These are phyloP conservation scores for Hysterangium stoloniferum DNA, from an alignment of 768 basidiomycete genomes.

Conservation along the genomic window DNA sequence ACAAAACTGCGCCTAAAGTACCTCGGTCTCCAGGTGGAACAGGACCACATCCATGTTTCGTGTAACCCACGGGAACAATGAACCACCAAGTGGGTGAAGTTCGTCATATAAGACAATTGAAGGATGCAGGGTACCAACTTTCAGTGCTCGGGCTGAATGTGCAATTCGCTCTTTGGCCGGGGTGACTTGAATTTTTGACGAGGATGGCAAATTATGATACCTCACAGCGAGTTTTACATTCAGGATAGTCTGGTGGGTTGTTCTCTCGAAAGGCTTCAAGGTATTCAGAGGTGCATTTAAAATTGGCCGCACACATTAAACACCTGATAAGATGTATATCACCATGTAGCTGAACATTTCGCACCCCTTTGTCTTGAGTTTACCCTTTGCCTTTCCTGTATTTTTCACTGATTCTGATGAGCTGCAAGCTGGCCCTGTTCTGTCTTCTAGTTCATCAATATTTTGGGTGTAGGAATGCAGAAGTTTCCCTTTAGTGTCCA, in stretches of 20 bases:
- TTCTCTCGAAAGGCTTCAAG: conserved; percentile 61
- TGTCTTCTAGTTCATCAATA: conserved; percentile 89
- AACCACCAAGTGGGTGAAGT: conserved; percentile 82
- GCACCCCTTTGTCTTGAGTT: conserved; percentile 59
- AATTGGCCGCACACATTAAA: conserved; percentile 72
- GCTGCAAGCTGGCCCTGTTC: conserved; percentile 64
- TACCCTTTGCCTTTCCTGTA: conserved; percentile 60
- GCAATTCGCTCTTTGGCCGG: conserved; percentile 72
- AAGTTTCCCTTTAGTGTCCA: conserved; percentile 78
- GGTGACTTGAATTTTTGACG: conserved; percentile 3
- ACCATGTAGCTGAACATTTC: conserved; percentile 91
- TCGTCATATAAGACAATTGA: conserved; percentile 95
- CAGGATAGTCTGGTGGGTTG: conserved; percentile 75
- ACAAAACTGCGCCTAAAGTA: too few relatives aligned
- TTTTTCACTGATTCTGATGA: conserved; percentile 41
- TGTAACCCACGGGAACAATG: too few relatives aligned
- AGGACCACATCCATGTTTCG: too few relatives aligned
- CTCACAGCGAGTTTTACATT: conserved; percentile 77
- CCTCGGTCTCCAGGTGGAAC: too few relatives aligned
- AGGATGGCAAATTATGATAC: conserved; percentile 15
- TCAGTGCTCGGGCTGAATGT: conserved; percentile 71
- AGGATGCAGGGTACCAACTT: conserved; percentile 82
- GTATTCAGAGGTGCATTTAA: conserved; percentile 58
- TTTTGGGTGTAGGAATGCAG: conserved; percentile 95
- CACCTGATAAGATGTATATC: conserved; percentile 90